Evolutionary conservation across 768 basidiomycete genomes (phyloP), one percentile per base, ranked within the genome.

Genomic region (Panaeolus cyanescens): DNA sequence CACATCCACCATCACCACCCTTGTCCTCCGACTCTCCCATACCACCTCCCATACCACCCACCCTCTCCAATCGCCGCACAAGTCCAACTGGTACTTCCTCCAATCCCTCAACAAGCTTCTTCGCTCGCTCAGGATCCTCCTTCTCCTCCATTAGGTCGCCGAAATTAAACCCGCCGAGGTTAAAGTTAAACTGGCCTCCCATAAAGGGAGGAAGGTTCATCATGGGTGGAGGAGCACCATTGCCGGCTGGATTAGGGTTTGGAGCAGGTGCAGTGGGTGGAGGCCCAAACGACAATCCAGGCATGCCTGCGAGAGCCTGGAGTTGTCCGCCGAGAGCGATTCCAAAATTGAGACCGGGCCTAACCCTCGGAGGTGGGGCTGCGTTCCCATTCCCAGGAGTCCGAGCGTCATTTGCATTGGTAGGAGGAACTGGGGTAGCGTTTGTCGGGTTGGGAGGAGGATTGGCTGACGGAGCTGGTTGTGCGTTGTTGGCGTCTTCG

Each of bases 101-200:
- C 3, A 93, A 71, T 1, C 85, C 90, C 32, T 77, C 79, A 2
- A 92, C 72, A 10, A 93, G 79, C 61, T 75, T 79, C 71, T 81
- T 83, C 1, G 90, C 91, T 30, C 89, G 80, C 61, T 85, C 87
- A 0, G 88, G 88, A 64, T 90, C 87, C 62, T 91, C 90, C 28
- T 75, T 67, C 58, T 78, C 78, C 45, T 62, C 65, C 74, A 64
- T 77, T 71, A 19, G 77, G 40, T 65, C 50, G 31, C 67, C 36
- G 54, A 68, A 42, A 60, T 63, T 65, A 30, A 62, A 36, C 20
- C 59, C 62, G 8, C 59, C 65, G 20, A 65, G 31, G 20, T 63
- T 60, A n/a, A 62, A 31, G 55, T 62, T 57, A 28, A 62, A 45
- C 6, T 71, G 61, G 63, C 71, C 37, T 62, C 40, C 59, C 31